phyloP scores from a whole-genome alignment of 2,329 filamentous ascomycete species.

The Beauveria pseudobassiana region DNA sequence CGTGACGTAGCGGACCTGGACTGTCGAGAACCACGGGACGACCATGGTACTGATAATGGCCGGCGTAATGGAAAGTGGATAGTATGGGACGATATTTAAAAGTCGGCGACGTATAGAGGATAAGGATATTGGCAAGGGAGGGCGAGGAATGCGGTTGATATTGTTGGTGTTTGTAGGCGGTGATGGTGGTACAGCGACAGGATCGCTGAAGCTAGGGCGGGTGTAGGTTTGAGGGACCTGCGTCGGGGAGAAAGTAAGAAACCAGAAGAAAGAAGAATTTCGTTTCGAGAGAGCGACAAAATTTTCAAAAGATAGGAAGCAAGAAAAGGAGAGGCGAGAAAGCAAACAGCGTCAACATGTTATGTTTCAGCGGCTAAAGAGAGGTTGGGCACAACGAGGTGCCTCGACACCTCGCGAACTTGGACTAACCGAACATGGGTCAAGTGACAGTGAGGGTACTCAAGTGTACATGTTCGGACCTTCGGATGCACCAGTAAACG shows the following conservation, averaged over 20 bases:
- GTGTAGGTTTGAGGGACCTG: not conserved
- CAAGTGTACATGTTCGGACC: not conserved
- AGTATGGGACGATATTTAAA: not conserved
- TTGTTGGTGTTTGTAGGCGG: not conserved
- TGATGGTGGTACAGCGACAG: not conserved
- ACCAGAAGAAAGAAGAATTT: not conserved
- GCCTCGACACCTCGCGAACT: not conserved
- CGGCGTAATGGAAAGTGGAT: not conserved
- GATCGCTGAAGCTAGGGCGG: not conserved
- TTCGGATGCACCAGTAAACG: not conserved
- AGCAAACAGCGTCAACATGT: not conserved
- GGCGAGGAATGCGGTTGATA: not conserved
- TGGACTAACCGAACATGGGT: not conserved
- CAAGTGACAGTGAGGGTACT: not conserved
- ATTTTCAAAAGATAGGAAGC: not conserved
- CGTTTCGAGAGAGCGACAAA: not conserved
- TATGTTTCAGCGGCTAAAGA: not conserved
- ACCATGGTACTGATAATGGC: constrained; percentile 6
- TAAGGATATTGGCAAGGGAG: not conserved
- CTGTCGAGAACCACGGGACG: not conserved
- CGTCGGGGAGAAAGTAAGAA: not conserved
- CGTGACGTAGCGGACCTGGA: constrained; percentile 4
- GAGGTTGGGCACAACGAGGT: constrained; percentile 2
- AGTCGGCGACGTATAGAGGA: not conserved
- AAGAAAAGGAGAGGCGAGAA: not conserved